Evolutionary conservation across 148 eudicot species (phyloP).

Genomic region (Pharnaceum exiguum): DNA sequence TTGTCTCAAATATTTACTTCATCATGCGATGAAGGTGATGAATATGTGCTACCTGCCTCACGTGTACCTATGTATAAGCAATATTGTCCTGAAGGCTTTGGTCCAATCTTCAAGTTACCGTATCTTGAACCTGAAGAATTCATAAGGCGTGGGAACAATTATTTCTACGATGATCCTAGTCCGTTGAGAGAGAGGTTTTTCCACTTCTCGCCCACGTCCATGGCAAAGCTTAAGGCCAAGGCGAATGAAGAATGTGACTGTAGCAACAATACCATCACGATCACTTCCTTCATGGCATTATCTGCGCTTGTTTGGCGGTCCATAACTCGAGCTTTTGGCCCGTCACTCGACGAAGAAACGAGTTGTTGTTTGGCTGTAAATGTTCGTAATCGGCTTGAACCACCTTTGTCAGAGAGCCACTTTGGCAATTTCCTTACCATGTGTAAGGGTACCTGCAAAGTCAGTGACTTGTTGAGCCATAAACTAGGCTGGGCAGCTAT

Average conservation of each 20-base stretch:
- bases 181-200: conserved; percentile 15
- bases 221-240: conserved; percentile 17
- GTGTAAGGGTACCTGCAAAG: neutral
- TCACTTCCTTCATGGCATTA: conserved; percentile 18
- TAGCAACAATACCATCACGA: no score
- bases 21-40: neutral
- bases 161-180: neutral
- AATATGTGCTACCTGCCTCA: no score
- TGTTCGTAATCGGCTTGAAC: conserved; percentile 12
- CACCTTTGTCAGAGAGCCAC: conserved; percentile 9
- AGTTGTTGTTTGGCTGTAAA: conserved; percentile 8
- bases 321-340: conserved; percentile 13
- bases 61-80: conserved; percentile 6
- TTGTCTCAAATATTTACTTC: conserved; percentile 20
- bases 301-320: conserved; percentile 23
- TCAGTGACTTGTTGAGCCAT: neutral
- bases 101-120: conserved; percentile 11
- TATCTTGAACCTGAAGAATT: conserved; percentile 13
- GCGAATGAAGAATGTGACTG: conserved; percentile 15
- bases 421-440: conserved; percentile 18
- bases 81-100: no score
- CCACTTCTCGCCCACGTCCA: conserved; percentile 11
- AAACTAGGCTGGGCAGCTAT: conserved; percentile 2
- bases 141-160: no score
- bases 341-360: conserved; percentile 1